Percentiles rank a stretch among this genome's conserved stretches.
phyloP scores from a whole-genome alignment of 805 yeast species.

The Citeromyces nyonsensis region DNA sequence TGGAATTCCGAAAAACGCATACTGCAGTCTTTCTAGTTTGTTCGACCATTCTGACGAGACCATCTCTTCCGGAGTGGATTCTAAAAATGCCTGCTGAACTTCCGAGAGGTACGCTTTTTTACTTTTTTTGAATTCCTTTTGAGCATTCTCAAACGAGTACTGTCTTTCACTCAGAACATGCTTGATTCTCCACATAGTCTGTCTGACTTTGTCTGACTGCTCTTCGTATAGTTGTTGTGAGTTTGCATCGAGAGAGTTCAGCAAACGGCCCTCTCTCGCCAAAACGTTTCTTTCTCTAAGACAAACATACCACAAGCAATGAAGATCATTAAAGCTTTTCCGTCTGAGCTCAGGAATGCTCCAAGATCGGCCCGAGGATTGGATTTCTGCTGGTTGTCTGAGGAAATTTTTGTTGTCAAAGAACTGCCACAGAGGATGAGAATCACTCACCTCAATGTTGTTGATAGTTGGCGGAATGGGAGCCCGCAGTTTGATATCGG shows the following conservation, averaged over 20 bases:
- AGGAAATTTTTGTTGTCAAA: conserved; percentile 50
- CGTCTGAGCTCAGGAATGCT: conserved; percentile 75
- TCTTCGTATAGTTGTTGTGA: conserved; percentile 9
- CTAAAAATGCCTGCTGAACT: conserved; percentile 43
- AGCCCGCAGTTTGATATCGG: conserved; percentile 40
- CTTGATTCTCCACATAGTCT: conserved; percentile 67
- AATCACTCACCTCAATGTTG: conserved; percentile 58
- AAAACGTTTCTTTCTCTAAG: conserved; percentile 71
- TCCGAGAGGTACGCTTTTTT: conserved; percentile 30
- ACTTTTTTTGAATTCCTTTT: conserved; percentile 19
- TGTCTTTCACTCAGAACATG: conserved; percentile 82
- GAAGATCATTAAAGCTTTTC: conserved; percentile 85
- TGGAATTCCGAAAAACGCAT: conserved; percentile 73
- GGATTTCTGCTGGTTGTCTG: conserved; percentile 39
- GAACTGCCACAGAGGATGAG: conserved; percentile 94
- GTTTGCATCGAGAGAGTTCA: conserved; percentile 13
- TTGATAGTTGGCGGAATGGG: conserved; percentile 77
- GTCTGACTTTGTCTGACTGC: conserved; percentile 27
- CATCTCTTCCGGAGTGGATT: conserved; percentile 25
- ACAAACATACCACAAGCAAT: conserved; percentile 79
- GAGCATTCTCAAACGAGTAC: conserved; percentile 48
- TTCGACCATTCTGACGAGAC: conserved; percentile 46
- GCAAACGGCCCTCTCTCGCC: conserved; percentile 56
- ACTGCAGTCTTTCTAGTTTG: conserved; percentile 63
- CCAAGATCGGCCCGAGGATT: conserved; percentile 64